Percentiles rank a stretch among this genome's conserved stretches.
phyloP scores from a whole-genome alignment of 192 early-diverging fungal genomes.

The Coemansia biformis region DNA sequence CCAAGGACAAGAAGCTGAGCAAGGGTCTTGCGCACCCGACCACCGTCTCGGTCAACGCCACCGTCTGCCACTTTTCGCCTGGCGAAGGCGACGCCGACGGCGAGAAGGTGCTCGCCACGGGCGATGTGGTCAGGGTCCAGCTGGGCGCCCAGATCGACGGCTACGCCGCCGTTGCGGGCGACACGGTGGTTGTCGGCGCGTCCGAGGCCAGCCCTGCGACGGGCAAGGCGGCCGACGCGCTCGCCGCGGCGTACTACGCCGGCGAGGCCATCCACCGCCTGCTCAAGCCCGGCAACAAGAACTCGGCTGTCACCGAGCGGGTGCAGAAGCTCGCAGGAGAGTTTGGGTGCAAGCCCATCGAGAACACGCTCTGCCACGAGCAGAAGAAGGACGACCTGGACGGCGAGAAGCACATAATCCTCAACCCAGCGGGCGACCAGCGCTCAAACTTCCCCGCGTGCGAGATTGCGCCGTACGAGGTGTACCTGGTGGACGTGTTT shows the following conservation, averaged over 20 bases:
- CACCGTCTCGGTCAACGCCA: slow-evolving; percentile 75
- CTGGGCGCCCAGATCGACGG: slow-evolving; percentile 90
- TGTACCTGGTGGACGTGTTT: slow-evolving; percentile 88
- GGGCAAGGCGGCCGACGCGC: slow-evolving; percentile 80
- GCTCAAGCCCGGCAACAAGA: slow-evolving; percentile 77
- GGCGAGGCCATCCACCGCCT: slow-evolving; percentile 79
- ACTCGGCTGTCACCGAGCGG: slow-evolving; percentile 61
- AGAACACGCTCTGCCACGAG: slow-evolving; percentile 89
- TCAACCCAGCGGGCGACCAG: slow-evolving; percentile 76
- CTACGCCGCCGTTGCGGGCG: slow-evolving; percentile 71
- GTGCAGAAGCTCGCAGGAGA: slow-evolving; percentile 74
- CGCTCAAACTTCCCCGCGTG: slow-evolving; percentile 64
- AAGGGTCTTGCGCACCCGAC: slow-evolving; percentile 87
- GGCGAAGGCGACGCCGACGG: slow-evolving; percentile 65
- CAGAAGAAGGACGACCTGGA: slow-evolving; percentile 81
- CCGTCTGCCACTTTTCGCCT: slow-evolving; percentile 83
- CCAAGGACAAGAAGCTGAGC: slow-evolving; percentile 75
- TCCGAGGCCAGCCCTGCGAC: slow-evolving; percentile 58
- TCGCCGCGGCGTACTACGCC: slow-evolving; percentile 80
- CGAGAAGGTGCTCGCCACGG: slow-evolving; percentile 58
- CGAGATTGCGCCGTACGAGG: slow-evolving; percentile 70
- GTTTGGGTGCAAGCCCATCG: slow-evolving; percentile 82
- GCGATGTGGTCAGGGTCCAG: slow-evolving; percentile 87
- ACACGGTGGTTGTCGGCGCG: slow-evolving; percentile 82
- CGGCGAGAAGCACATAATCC: slow-evolving; percentile 90